Base-by-base conservation (phyloP, 352 stramenopile genomes). In the Phytophthora hibernalis region DNA sequence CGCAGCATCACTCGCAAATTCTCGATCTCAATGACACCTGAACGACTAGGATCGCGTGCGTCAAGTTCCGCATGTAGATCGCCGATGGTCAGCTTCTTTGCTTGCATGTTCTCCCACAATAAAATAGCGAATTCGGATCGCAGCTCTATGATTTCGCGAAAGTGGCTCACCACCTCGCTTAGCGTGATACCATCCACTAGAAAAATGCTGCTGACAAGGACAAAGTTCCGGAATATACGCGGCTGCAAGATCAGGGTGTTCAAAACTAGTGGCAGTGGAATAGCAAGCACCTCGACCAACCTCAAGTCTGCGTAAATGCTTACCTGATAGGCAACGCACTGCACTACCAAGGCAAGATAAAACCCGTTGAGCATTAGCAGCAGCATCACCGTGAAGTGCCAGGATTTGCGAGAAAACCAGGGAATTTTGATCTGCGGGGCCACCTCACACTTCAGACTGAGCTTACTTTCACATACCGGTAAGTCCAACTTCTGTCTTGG, bases 281-380 rank as follows among this genome's bases (percentile, higher is more conserved):
- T 55, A 5, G 52, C 35, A 31, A 85, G n/a, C 24, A 79, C 49
- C 15, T 72, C 24, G 3, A 80, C 4, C 12, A 65, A 21, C 3
- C 61, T 68, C 6, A 68, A 69, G 10, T 67, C 56, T 16, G 48
- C 40, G 28, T 65, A 70, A 15, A 74, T 26, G 11, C 62, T 35
- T 18, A 89, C 20, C 33, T 86, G 68, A 58, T 89, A 87, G 10
- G 79, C 44, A 12, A 87, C 62, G 33, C 80, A 90, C 49, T 89
- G 80, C 11, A 74, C 64, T 26, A 90, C 62, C 18, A 90, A 60
- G 16, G 81, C 80, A 16, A 76, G 30, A 64, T 85, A 89, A 51
- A 91, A 79, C 0, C 72, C 83, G 44, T 91, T 91, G 30, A 91
- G 64, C 75, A 91, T 89, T 16, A 91, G 54, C 12, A 87, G 45